Base-by-base conservation (phyloP, 306 rosid species). In the Begonia peltatifolia region DNA sequence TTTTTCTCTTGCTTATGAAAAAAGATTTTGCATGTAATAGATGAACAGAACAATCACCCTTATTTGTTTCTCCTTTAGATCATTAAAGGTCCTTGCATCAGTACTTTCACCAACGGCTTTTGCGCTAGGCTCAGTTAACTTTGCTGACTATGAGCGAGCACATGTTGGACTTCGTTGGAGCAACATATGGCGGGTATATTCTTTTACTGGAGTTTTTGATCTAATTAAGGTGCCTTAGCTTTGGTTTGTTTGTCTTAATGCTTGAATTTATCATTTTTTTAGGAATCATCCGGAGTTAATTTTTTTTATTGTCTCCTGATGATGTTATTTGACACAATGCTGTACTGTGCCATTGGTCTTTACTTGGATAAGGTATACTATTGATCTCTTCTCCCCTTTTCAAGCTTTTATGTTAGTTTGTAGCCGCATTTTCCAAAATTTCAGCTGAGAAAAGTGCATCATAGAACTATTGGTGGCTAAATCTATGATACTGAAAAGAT, bases 91-190 rank as follows among this genome's bases (percentile, higher is more conserved):
- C 61, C 18, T 70, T 72, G 90, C 94, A 54, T 89, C 97, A 55
- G 63, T 89, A 57, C 95, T 89, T 80, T 89, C 95, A 22, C 95
- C 97, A 52, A 82, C 85, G 1, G 95, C 97, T 61, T 89, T 89
- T 69, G 95, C 97, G 64, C 61, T 85, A 42, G 97, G 97, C 53
- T 89, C 97, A 14, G 53, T 89, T 62, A 89, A 85, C 76, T 85
- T 89, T 53, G 95, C 97, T 47, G 97, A 89, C 68, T 89, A 89
- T 69, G 97, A 89, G 76, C 94, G 94, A 57, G 97, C 95, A 56
- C 97, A 87, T 76, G 97, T 89, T 68, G 97, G 97, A 61, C 95
- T 89, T 67, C 94, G 94, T 35, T 89, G 97, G 97, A 85, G 85
- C 74, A 82, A 89, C 80, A 69, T 85, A 59, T 89, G 97, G 97